Conservation (phyloP, 768 basidiomycete species). For the Hebeloma cylindrosporum region DNA sequence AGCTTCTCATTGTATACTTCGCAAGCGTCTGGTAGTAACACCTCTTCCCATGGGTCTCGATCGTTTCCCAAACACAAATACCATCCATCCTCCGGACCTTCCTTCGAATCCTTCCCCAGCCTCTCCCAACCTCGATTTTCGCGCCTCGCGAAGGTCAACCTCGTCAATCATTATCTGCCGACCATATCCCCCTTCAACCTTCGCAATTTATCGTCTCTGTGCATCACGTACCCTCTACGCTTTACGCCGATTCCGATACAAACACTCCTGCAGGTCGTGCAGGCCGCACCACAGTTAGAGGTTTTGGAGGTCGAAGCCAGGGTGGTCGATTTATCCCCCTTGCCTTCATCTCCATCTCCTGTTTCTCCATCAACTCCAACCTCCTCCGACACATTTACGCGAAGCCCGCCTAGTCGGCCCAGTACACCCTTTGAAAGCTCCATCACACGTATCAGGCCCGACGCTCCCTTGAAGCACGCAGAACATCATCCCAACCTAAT, state of each 20-base stretch:
- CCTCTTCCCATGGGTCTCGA: slow-evolving; percentile 11
- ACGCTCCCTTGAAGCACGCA: too few relatives aligned
- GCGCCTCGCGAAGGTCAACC: slow-evolving; percentile 11
- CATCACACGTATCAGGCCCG: neutral
- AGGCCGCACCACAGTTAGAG: slow-evolving; percentile 7
- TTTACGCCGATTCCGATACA: slow-evolving; percentile 14
- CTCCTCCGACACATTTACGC: too few relatives aligned
- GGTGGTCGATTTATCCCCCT: slow-evolving; percentile 1
- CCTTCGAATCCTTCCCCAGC: neutral
- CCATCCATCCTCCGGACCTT: neutral
- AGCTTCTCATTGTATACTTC: slow-evolving; percentile 8
- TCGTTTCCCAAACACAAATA: neutral
- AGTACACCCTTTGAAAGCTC: neutral
- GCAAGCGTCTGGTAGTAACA: too few relatives aligned
- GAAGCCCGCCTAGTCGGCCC: too few relatives aligned
- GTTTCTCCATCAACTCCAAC: neutral
- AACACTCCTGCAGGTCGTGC: slow-evolving; percentile 9
- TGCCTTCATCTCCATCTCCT: neutral
- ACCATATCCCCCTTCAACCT: slow-evolving; percentile 7
- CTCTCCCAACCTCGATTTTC: slow-evolving; percentile 14
- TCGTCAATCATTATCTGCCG: slow-evolving; percentile 16
- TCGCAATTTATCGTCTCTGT: slow-evolving; percentile 6
- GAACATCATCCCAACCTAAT: slow-evolving; percentile 15
- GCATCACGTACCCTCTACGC: slow-evolving; percentile 17
- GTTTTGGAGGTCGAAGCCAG: slow-evolving; percentile 18